Percentiles rank a stretch among this genome's conserved stretches.
Evolutionary conservation across 139 green algal species (phyloP).

Genomic region (Ulvella scutata): DNA sequence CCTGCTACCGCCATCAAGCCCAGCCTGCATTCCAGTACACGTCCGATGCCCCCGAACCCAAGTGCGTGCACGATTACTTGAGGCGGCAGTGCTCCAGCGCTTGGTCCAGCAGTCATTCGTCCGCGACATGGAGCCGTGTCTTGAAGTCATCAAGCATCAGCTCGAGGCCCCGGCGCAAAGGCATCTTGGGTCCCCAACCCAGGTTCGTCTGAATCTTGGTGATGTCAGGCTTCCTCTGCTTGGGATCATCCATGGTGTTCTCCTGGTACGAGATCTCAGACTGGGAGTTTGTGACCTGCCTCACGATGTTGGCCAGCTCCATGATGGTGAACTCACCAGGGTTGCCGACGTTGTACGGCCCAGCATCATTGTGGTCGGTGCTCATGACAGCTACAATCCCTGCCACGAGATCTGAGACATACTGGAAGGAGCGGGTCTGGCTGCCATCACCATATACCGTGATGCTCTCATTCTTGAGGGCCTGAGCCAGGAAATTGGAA

Average conservation of each 20-base stretch:
- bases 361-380: conserved; percentile 55
- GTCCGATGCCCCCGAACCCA: no score
- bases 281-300: conserved; percentile 59
- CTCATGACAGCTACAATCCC: conserved; percentile 72
- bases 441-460: conserved; percentile 92
- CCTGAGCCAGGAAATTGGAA: conserved; percentile 93
- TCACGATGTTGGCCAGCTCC: conserved; percentile 82
- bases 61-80: no score
- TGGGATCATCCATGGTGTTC: conserved; percentile 95
- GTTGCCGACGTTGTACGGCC: conserved; percentile 98
- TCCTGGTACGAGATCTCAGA: conserved; percentile 36
- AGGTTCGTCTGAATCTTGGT: conserved; percentile 63
- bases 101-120: no score
- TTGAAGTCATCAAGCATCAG: conserved; percentile 96
- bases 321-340: conserved; percentile 98
- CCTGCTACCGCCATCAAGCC: no score
- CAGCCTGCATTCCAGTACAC: no score
- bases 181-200: conserved; percentile 87
- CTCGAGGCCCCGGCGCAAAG: conserved; percentile 67
- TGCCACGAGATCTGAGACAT: conserved; percentile 79
- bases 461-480: conserved; percentile 61
- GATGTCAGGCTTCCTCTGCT: conserved; percentile 67
- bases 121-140: conserved; percentile 31
- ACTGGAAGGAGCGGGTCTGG: conserved; percentile 97
- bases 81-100: no score